A percentile compares a stretch with the other conserved stretches of the same genome.
Conservation (phyloP, 2,329 filamentous ascomycete genomes). For the Trichoderma oligosporum region DNA sequence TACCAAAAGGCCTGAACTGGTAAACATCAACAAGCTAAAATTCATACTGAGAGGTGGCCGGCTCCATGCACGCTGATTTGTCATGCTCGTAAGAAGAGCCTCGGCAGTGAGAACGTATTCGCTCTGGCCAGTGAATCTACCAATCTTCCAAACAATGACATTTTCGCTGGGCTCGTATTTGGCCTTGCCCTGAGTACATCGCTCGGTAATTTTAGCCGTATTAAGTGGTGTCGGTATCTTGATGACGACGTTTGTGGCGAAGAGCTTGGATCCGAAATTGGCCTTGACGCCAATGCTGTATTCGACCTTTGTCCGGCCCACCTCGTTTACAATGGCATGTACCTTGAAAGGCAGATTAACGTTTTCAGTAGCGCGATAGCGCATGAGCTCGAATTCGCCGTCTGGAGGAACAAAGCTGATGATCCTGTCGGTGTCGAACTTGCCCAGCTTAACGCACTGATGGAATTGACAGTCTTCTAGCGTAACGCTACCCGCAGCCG, state of each 20-base stretch:
- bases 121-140: slow-evolving; percentile 95
- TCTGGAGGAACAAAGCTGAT: slow-evolving; percentile 97
- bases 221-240: slow-evolving; percentile 95
- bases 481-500: slow-evolving; percentile 90
- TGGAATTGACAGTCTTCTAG: slow-evolving; percentile 98
- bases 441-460: slow-evolving; percentile 95
- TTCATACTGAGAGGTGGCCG: slow-evolving; percentile 85
- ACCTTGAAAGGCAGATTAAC: slow-evolving; percentile 99
- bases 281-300: slow-evolving; percentile 97
- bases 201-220: slow-evolving; percentile 87
- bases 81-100: slow-evolving; percentile 92
- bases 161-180: slow-evolving; percentile 99
- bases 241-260: slow-evolving; percentile 93
- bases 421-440: slow-evolving; percentile 93
- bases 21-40: slow-evolving; percentile 97
- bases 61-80: slow-evolving; percentile 96
- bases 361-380: slow-evolving; percentile 96
- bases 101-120: slow-evolving; percentile 95
- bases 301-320: slow-evolving; percentile 95
- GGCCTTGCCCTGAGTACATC: slow-evolving; percentile 91
- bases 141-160: slow-evolving; percentile 98
- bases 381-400: slow-evolving; percentile 98
- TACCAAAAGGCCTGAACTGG: slow-evolving; percentile 85
- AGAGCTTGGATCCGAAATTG: slow-evolving; percentile 94
- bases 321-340: slow-evolving; percentile 95